Conservation (phyloP, 768 basidiomycete genomes). For the Hygrocybe punicea region DNA sequence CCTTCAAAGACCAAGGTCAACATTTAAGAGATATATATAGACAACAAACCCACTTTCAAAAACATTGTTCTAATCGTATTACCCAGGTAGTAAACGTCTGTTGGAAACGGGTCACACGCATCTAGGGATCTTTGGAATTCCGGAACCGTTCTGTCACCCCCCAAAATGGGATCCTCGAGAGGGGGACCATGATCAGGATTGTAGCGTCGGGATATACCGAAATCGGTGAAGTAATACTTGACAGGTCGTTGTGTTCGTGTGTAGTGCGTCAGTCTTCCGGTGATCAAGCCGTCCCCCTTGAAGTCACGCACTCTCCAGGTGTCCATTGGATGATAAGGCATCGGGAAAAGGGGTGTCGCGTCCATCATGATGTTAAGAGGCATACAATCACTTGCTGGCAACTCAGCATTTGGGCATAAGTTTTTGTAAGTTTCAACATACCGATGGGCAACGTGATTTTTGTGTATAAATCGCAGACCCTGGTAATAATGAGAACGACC, state of each 20-base stretch:
- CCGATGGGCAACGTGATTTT: conserved; percentile 22
- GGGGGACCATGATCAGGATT: conserved; percentile 23
- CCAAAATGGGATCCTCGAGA: conserved; percentile 28
- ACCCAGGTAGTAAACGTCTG: conserved; percentile 37
- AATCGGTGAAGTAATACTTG: conserved; percentile 32
- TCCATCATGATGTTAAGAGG: conserved; percentile 31
- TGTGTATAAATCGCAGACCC: conserved; percentile 25
- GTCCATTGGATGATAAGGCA: conserved; percentile 19
- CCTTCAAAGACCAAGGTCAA: not conserved
- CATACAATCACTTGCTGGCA: not conserved
- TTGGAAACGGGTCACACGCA: conserved; percentile 31
- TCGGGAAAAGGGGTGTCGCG: conserved; percentile 14
- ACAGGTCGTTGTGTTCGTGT: conserved; percentile 22
- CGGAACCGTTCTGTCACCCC: conserved; percentile 41
- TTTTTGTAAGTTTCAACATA: not conserved
- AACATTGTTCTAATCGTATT: conserved; percentile 24
- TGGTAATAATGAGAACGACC: not conserved
- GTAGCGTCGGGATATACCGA: conserved; percentile 28
- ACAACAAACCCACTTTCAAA: conserved; percentile 8
- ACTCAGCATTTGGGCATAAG: not conserved
- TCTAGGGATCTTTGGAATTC: conserved; percentile 27
- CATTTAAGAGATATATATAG: no score
- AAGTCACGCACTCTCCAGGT: conserved; percentile 15
- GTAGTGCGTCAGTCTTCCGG: not conserved
- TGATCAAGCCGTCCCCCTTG: not conserved